Conservation (phyloP, 164 flowering plant species). For the Piper longum region DNA sequence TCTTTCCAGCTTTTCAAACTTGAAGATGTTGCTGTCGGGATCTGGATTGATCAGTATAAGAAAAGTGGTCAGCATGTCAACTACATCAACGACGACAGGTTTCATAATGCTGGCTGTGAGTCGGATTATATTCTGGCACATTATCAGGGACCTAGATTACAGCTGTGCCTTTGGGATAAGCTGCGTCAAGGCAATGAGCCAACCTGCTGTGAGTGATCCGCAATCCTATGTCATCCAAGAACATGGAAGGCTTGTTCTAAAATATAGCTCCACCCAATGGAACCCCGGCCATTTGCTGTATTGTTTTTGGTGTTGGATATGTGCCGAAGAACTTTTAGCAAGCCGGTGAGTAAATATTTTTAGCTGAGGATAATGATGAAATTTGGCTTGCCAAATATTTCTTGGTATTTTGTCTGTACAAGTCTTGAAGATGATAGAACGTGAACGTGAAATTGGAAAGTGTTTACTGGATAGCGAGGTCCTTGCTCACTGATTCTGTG, state of each 20-base stretch:
- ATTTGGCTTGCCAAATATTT: too few relatives aligned
- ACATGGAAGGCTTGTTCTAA: background rate
- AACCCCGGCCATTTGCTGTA: background rate
- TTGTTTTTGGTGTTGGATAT: too few relatives aligned
- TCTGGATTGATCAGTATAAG: slow-evolving; percentile 69
- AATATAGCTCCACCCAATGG: background rate
- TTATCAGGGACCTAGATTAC: slow-evolving; percentile 69
- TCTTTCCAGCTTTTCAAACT: slow-evolving; percentile 59
- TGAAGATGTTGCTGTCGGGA: slow-evolving; percentile 95
- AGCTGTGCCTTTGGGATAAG: slow-evolving; percentile 83
- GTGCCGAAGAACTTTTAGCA: too few relatives aligned
- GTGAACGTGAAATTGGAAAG: too few relatives aligned
- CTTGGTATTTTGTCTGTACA: too few relatives aligned
- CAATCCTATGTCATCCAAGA: background rate
- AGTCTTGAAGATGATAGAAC: too few relatives aligned
- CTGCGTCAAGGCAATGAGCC: slow-evolving; percentile 53
- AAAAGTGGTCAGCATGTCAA: slow-evolving; percentile 35
- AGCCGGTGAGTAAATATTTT: too few relatives aligned
- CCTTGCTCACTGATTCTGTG: too few relatives aligned
- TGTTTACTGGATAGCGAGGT: too few relatives aligned
- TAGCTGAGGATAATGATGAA: too few relatives aligned
- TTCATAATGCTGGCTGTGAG: slow-evolving; percentile 71
- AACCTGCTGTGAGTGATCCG: slow-evolving; percentile 52
- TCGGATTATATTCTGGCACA: slow-evolving; percentile 67
- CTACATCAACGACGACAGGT: slow-evolving; percentile 51